Conservation (phyloP, 345 rosid genomes). For the Acer yangbiense region DNA sequence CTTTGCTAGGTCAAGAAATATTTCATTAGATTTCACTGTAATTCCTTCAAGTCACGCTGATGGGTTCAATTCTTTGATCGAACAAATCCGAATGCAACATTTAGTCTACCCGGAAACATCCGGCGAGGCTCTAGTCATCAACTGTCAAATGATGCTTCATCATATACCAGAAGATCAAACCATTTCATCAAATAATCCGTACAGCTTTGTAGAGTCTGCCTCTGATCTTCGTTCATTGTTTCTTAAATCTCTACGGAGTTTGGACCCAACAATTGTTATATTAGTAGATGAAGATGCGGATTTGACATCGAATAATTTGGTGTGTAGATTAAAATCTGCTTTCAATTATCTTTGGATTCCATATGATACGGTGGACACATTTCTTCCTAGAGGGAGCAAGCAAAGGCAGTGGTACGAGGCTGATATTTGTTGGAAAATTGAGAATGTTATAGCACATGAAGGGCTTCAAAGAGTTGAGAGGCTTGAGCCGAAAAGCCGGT, state of each 20-base stretch:
- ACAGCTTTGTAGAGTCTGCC: conserved; percentile 29
- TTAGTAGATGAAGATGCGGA: conserved; percentile 87
- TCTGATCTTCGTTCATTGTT: conserved; percentile 49
- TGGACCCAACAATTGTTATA: conserved; percentile 68
- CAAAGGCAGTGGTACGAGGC: conserved; percentile 89
- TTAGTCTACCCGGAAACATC: conserved; percentile 36
- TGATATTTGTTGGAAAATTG: conserved; percentile 74
- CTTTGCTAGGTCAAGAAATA: conserved; percentile 74
- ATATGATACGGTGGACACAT: conserved; percentile 76
- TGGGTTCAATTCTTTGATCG: conserved; percentile 68
- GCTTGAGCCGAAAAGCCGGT: conserved; percentile 62
- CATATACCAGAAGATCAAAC: conserved; percentile 66
- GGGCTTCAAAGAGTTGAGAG: conserved; percentile 79
- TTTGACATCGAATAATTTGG: conserved; percentile 62
- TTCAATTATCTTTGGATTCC: conserved; percentile 93
- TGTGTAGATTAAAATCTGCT: conserved; percentile 61
- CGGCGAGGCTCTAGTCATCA: conserved; percentile 70
- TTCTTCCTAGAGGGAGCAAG: conserved; percentile 66
- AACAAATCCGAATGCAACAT: conserved; percentile 62
- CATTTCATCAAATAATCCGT: conserved; percentile 21
- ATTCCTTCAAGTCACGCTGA: conserved; percentile 58
- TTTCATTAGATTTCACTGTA: conserved; percentile 60
- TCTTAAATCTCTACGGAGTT: conserved; percentile 57
- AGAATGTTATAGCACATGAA: conserved; percentile 80
- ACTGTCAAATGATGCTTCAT: conserved; percentile 92